Base-by-base conservation (phyloP, 768 basidiomycete species). In the Termitomyces sp. region DNA sequence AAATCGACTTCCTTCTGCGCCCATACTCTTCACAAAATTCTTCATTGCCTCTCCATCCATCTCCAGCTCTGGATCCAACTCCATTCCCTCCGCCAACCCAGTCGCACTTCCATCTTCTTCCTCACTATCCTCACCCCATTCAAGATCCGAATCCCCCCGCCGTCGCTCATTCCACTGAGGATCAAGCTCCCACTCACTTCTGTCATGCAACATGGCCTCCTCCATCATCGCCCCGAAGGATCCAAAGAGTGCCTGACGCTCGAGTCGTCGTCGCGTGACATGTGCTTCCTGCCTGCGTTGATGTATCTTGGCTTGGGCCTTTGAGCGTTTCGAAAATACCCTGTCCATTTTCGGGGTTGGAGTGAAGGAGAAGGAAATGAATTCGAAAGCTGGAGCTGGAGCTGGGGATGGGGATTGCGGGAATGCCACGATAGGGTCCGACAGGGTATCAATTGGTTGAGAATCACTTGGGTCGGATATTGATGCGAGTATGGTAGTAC, bases 71-170 rank as follows among this genome's bases (percentile, higher is more conserved):
- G 73, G 69, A 57, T 90, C 88, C 19, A 90, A 65, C 2, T 80
- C 77, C 88, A 90, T 90, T 21, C 75, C 85, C 51, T 77, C 78
- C 1, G 68, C 69, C n/a, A 72, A 74, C 3, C 68, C 65, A 22
- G 51, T 71, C 35, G 66, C 67, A 15, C 68, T 62, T 37, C 67
- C 73, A 8, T 63, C 74, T 9, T 71, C 71, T 44, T 76, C 78
- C 45, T 76, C 78, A 1, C 83, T 85, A 83, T 83, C 87, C 42
- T 87, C 82, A 12, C 90, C 89, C 28, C 84, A 85, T 64, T 65
- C 64, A 38, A 65, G 45, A 59, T 65, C 64, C 24, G 64, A 65
- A 62, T 65, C 65, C 1, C 63, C 65, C 42, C 73, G 69, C 49
- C 86, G 76, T 66, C 81, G 70, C 59, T 83, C 76, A n/a, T 73